A percentile compares a stretch with the other conserved stretches of the same genome.
phyloP scores from a whole-genome alignment of 2,329 filamentous ascomycete species.

The Fusarium sp. region DNA sequence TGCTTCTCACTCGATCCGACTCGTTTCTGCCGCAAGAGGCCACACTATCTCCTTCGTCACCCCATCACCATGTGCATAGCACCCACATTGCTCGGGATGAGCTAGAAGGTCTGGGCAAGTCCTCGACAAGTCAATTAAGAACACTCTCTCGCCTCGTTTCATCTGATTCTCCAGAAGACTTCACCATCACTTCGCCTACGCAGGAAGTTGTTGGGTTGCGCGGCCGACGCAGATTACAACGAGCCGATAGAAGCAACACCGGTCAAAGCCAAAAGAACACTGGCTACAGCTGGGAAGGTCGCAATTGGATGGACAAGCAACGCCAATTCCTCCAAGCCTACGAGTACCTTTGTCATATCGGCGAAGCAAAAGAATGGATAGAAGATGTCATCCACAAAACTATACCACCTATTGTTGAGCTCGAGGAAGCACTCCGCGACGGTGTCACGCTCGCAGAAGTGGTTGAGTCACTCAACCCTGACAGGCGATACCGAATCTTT shows the following conservation, averaged over 20 bases:
- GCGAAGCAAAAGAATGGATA: conserved; percentile 99
- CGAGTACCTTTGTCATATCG: conserved; percentile 98
- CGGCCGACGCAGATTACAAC: conserved; percentile 84
- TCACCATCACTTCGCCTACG: conserved; percentile 78
- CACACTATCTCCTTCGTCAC: conserved; percentile 48
- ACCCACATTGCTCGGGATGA: conserved; percentile 73
- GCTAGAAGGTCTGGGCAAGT: conserved; percentile 83
- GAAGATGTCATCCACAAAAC: conserved; percentile 86
- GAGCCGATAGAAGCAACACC: conserved; percentile 66
- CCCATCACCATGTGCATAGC: conserved; percentile 46
- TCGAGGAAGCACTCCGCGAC: conserved; percentile 92
- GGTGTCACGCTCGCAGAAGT: conserved; percentile 95
- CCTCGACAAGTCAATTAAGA: conserved; percentile 88
- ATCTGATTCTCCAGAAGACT: conserved; percentile 79
- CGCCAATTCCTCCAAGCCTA: conserved; percentile 96
- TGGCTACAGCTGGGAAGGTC: conserved; percentile 78
- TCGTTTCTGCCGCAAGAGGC: conserved; percentile 56
- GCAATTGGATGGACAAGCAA: conserved; percentile 99
- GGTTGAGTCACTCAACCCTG: conserved; percentile 86
- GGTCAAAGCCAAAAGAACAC: conserved; percentile 59
- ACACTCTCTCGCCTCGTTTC: conserved; percentile 87
- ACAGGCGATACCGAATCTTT: conserved; percentile 83
- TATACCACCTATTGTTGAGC: conserved; percentile 90
- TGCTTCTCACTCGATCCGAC: conserved; percentile 69
- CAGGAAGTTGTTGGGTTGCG: conserved; percentile 90